Evolutionary conservation across 139 green algal genomes (phyloP), one percentile per base, ranked within the genome.

Genomic region (Chlamydomonas schloesseri): DNA sequence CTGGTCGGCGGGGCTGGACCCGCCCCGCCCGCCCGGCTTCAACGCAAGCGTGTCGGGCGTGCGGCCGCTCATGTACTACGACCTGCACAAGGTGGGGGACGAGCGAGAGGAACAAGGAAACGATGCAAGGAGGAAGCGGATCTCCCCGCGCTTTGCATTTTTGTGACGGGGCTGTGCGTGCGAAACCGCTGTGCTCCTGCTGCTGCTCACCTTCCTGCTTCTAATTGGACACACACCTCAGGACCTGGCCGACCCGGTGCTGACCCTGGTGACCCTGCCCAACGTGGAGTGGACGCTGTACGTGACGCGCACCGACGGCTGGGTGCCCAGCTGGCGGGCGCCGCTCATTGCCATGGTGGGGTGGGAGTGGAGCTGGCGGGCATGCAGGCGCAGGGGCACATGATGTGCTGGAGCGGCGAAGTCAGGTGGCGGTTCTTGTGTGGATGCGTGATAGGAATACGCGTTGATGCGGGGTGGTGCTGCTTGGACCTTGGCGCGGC

Each of bases 211-310:
- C n/a, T n/a, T n/a, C n/a, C n/a, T n/a, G n/a, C n/a, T n/a, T n/a
- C n/a, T n/a, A n/a, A n/a, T n/a, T n/a, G n/a, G n/a, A 50, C 42
- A 50, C 42, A 50, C 42, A 71, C 20, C 42, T 24, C 26, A 75
- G 78, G 4, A 24, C 13, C 80, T 86, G 67, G 3, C 20, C 3
- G 80, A 86, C 50, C 67, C 80, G 17, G 50, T 86, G 3, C 36
- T 77, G 62, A 68, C 77, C 23, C 37, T 42, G 50, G 80, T 86
- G 68, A 17, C 23, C 33, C 69, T 86, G 69, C 68, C 80, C 68
- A 86, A 86, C 50, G 80, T 86, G n/a, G 9, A 86, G 50, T 86
- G 80, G 80, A 86, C 80, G 68, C 47, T 86, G 80, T 86, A 86
- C 68, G 80, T 86, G 23, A 58, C 29, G n/a, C 80, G 80, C 58